Evolutionary conservation across 2,329 filamentous ascomycete species (phyloP).

Genomic region (Apiospora pterosperma): DNA sequence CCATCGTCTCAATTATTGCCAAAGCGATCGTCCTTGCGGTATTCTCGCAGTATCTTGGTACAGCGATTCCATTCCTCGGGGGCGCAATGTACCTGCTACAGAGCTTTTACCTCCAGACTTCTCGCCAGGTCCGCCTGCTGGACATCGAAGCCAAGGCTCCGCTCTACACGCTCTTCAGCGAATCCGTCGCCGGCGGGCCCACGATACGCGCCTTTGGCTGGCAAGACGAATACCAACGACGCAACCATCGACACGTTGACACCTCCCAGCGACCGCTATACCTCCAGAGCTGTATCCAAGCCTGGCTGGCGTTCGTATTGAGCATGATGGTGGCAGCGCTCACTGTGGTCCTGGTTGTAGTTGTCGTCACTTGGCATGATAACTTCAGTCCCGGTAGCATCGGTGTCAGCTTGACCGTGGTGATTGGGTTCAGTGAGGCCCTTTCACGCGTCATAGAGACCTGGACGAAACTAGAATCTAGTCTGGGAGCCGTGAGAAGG

Average conservation of each 20-base stretch:
- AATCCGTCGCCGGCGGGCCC: background rate
- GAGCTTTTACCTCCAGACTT: background rate
- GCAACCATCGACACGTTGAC: conserved; percentile 1
- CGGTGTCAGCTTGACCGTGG: conserved; percentile 17
- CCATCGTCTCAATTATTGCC: background rate
- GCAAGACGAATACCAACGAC: background rate
- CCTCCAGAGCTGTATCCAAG: conserved; percentile 28
- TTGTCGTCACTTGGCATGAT: conserved; percentile 15
- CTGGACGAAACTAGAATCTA: conserved; percentile 21
- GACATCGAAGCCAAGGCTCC: too few species aligned
- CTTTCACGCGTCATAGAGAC: conserved; percentile 16
- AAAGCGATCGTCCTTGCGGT: background rate
- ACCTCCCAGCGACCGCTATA: conserved; percentile 30
- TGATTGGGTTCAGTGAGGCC: conserved; percentile 14
- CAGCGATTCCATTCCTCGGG: background rate
- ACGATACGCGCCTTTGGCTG: background rate
- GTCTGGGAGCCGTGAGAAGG: conserved; percentile 17
- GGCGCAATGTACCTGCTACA: background rate
- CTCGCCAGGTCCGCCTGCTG: background rate
- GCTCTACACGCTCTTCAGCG: background rate
- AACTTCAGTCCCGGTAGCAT: conserved; percentile 6
- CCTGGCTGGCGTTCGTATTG: conserved; percentile 31
- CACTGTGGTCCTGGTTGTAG: conserved; percentile 24
- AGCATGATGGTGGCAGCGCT: conserved; percentile 26
- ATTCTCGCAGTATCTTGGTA: background rate